Evolutionary conservation across 225 moss, liverwort and hornwort species (phyloP).

Genomic region (Bryum argenteum): DNA sequence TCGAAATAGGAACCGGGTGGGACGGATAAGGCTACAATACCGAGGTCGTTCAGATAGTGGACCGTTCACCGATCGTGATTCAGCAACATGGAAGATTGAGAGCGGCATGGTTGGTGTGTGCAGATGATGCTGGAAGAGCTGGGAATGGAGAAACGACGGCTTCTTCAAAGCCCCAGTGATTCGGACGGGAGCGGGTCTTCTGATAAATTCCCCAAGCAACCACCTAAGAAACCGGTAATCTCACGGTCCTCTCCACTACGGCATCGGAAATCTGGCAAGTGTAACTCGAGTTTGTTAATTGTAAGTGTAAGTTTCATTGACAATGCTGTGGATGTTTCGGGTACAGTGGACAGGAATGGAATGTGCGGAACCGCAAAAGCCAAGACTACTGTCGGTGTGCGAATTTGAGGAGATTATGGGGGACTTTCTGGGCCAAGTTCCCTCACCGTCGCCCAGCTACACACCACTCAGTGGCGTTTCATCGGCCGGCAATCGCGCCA

Average conservation of each 20-base stretch:
- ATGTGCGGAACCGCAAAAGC: constrained; percentile 30
- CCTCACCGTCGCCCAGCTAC: constrained; percentile 36
- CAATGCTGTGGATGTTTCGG: constrained; percentile 17
- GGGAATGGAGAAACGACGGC: constrained; percentile 40
- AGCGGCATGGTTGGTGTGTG: constrained; percentile 8
- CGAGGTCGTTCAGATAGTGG: background rate
- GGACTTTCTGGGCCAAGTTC: constrained; percentile 40
- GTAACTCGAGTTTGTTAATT: constrained; percentile 18
- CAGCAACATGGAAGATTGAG: constrained; percentile 3
- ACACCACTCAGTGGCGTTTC: constrained; percentile 45
- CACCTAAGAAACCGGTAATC: constrained; percentile 37
- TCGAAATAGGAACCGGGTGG: background rate
- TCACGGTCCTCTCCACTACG: background rate
- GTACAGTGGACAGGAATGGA: constrained; percentile 50
- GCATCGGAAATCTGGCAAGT: constrained; percentile 25
- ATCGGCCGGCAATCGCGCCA: constrained; percentile 29
- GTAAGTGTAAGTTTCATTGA: constrained; percentile 6
- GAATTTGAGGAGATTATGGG: constrained; percentile 47
- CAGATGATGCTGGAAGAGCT: constrained; percentile 56
- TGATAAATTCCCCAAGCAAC: constrained; percentile 31
- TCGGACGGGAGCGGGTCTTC: constrained; percentile 22
- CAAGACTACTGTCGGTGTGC: constrained; percentile 27
- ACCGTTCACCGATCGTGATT: background rate
- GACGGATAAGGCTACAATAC: too few species aligned
- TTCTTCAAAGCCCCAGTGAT: constrained; percentile 24